A percentile compares a stretch with the other conserved stretches of the same genome.
These are phyloP conservation scores for Gossypium longicalyx DNA, from an alignment of 345 rosid genomes.

Conservation along the genomic window DNA sequence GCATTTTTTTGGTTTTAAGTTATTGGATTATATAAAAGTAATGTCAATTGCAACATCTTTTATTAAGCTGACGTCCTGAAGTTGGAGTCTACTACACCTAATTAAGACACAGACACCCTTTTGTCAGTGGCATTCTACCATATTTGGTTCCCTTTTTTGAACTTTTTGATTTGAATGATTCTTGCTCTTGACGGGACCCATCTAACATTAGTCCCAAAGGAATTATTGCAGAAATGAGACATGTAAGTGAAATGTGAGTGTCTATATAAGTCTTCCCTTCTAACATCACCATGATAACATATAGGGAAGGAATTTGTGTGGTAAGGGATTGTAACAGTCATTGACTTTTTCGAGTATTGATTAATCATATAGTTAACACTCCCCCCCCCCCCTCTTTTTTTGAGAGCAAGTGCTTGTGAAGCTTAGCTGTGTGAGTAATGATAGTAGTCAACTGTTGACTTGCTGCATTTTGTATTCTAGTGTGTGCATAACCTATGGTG, in stretches of 20 bases:
- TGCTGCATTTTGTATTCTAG: neutral
- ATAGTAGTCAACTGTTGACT: neutral
- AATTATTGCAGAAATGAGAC: neutral
- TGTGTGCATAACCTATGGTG: neutral
- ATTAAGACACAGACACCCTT: neutral
- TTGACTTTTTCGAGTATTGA: neutral
- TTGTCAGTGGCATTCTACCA: neutral
- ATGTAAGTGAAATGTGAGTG: neutral
- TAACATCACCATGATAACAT: neutral
- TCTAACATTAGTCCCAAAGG: neutral
- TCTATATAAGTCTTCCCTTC: neutral
- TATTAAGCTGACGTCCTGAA: neutral
- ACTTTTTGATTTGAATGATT: slow-evolving; percentile 10
- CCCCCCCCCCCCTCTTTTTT: too few species aligned
- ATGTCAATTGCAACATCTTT: neutral
- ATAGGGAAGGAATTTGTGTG: neutral
- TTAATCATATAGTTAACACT: neutral
- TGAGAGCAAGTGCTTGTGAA: neutral
- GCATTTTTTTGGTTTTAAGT: neutral
- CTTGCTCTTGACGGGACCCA: slow-evolving; percentile 6
- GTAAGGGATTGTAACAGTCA: neutral
- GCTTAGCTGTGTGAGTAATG: neutral
- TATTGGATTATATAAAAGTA: neutral
- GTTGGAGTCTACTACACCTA: neutral
- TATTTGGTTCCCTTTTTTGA: neutral